A percentile compares a stretch with the other conserved stretches of the same genome.
These are phyloP conservation scores for Cladosporium sphaerospermum DNA, from an alignment of 2,329 filamentous ascomycete species.

Conservation along the genomic window DNA sequence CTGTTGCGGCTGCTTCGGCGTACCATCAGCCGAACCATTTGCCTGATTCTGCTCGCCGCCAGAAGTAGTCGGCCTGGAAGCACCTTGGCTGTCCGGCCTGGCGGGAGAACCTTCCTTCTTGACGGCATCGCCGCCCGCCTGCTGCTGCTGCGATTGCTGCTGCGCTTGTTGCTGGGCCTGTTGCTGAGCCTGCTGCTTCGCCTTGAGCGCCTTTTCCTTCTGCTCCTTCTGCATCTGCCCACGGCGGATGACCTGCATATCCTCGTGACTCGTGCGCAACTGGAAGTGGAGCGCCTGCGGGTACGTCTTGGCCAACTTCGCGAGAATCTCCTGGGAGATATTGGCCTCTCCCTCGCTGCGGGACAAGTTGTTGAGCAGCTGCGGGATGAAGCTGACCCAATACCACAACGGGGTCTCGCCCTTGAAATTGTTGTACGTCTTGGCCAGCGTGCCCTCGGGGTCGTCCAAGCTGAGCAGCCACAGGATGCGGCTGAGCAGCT, in stretches of 20 bases:
- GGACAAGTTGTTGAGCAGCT: slow-evolving; percentile 83
- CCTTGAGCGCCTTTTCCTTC: slow-evolving; percentile 47
- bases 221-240: slow-evolving; percentile 54
- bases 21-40: slow-evolving; percentile 20
- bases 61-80: slow-evolving; percentile 19
- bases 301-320: slow-evolving; percentile 92
- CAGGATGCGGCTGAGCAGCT: slow-evolving; percentile 84
- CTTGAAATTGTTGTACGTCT: slow-evolving; percentile 92
- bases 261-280: slow-evolving; percentile 84
- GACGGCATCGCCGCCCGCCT: slow-evolving; percentile 38
- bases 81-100: slow-evolving; percentile 27
- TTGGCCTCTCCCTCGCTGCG: slow-evolving; percentile 72
- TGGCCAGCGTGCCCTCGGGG: slow-evolving; percentile 71
- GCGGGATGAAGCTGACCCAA: slow-evolving; percentile 98
- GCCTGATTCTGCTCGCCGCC: slow-evolving; percentile 32
- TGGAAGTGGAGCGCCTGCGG: slow-evolving; percentile 95
- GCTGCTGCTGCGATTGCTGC: slow-evolving; percentile 48
- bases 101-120: slow-evolving; percentile 31
- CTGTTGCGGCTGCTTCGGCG: slow-evolving; percentile 32
- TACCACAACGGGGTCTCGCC: slow-evolving; percentile 98
- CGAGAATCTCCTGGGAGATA: slow-evolving; percentile 76
- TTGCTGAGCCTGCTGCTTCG: slow-evolving; percentile 50
- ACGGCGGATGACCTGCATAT: slow-evolving; percentile 89
- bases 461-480: slow-evolving; percentile 96
- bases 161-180: slow-evolving; percentile 51